phyloP scores from a whole-genome alignment of 768 basidiomycete genomes.

The Brasilioporus rufonigricans region DNA sequence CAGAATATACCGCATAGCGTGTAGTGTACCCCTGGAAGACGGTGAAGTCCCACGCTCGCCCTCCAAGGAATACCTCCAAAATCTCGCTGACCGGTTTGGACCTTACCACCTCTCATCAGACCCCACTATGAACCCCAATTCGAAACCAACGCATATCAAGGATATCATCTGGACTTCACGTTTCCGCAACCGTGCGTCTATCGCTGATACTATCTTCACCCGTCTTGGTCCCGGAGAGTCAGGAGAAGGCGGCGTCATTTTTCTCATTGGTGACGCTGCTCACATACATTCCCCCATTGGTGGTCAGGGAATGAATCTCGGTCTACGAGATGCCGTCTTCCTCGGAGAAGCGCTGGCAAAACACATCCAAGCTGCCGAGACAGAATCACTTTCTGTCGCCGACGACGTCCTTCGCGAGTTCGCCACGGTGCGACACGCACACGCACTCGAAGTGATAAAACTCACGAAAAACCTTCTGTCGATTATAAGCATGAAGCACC shows the following conservation, averaged over 20 bases:
- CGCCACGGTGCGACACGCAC: slow-evolving; percentile 35
- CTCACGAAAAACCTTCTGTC: slow-evolving; percentile 37
- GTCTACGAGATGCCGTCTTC: slow-evolving; percentile 48
- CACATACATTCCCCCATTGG: slow-evolving; percentile 55
- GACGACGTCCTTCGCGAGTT: slow-evolving; percentile 37
- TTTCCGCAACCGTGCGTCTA: slow-evolving; percentile 42
- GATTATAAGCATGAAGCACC: slow-evolving; percentile 23
- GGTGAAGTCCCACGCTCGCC: slow-evolving; percentile 39
- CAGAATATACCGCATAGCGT: slow-evolving; percentile 40
- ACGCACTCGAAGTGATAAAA: slow-evolving; percentile 41
- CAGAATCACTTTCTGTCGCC: slow-evolving; percentile 4
- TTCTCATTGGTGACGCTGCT: slow-evolving; percentile 47
- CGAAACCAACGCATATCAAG: slow-evolving; percentile 31
- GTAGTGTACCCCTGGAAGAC: slow-evolving; percentile 34
- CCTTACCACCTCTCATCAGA: slow-evolving; percentile 34
- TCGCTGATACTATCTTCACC: slow-evolving; percentile 40
- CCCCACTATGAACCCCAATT: slow-evolving; percentile 29
- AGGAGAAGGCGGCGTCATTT: slow-evolving; percentile 13
- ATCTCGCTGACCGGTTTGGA: slow-evolving; percentile 40
- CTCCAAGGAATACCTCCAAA: slow-evolving; percentile 43
- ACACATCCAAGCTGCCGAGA: slow-evolving; percentile 27
- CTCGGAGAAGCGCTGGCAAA: slow-evolving; percentile 42
- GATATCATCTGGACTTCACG: slow-evolving; percentile 45
- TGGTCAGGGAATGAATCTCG: slow-evolving; percentile 60
- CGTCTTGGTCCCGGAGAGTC: too few species aligned